Evolutionary conservation across 192 early-diverging fungal genomes (phyloP), one percentile per base, ranked within the genome.

Genomic region (Linnemannia hyalina): DNA sequence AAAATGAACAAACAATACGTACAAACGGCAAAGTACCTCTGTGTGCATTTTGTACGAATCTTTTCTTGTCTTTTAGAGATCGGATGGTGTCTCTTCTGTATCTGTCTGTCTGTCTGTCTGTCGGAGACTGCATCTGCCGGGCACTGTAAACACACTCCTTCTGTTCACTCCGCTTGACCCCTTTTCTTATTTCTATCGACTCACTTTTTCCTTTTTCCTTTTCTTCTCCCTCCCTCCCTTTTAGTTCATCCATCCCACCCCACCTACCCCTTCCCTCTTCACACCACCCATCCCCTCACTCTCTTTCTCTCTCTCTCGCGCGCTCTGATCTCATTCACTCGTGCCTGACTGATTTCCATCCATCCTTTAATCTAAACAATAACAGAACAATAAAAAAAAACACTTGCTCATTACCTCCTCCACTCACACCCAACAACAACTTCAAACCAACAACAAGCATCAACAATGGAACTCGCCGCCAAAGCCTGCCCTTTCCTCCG

Each of bases 401-500:
- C n/a, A 26, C 7, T 26, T 52, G 49, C 35, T 41, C 75, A 32
- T 70, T 40, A 55, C 18, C 18, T 4, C 60, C 20, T 13, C 13
- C 44, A 35, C 35, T 55, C 49, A 20, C 49, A 68, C 70, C 32
- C 26, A 52, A 68, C 6, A 32, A 18, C 52, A 38, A 29, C 35
- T 60, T 52, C 60, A 52, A 26, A 68, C 6, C 44, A 63, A 42
- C 70, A 35, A 26, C 29, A 54, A 40, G 3, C 75, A 77, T 6
- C 41, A 65, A 69, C 76, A 65, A 85, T 85, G 83, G 83, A 85
- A 85, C 76, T 86, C 79, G 84, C 78, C 36, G 75, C 84, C 26
- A 92, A 88, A 69, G 83, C 90, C 46, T 97, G 96, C 89, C 96
- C 96, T 75, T 97, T 96, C 88, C 91, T 97, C 46, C 93, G 94